These are phyloP conservation scores for Podospora anserina DNA, from an alignment of 495 filamentous ascomycete genomes.

Conservation along the genomic window DNA sequence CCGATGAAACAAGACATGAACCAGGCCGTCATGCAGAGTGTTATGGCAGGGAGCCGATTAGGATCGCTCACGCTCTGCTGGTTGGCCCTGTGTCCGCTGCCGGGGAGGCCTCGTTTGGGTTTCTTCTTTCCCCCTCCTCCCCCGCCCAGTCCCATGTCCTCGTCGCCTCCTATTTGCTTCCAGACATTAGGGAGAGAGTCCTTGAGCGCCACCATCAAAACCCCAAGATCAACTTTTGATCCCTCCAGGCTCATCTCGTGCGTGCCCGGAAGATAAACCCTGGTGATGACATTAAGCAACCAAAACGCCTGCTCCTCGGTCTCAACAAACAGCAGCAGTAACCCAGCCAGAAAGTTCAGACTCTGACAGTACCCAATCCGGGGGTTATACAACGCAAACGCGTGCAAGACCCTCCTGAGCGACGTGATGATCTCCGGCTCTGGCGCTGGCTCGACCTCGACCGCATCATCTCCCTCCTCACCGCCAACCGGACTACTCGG, in stretches of 20 bases:
- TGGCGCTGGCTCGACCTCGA: constrained; percentile 33
- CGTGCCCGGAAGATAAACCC: constrained; percentile 82
- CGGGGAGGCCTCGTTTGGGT: constrained; percentile 37
- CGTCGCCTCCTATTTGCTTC: constrained; percentile 79
- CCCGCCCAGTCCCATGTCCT: constrained; percentile 52
- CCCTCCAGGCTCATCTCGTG: constrained; percentile 91
- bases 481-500: neutral
- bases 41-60: constrained; percentile 77
- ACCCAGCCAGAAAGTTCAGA: constrained; percentile 92
- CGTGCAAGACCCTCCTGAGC: constrained; percentile 79
- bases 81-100: constrained; percentile 19
- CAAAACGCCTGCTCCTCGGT: constrained; percentile 90
- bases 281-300: constrained; percentile 90
- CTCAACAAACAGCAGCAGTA: constrained; percentile 86
- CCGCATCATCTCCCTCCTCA: neutral
- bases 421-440: constrained; percentile 78
- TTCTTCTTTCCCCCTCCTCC: constrained; percentile 30
- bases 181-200: constrained; percentile 85
- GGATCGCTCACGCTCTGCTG: constrained; percentile 33
- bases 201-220: constrained; percentile 80
- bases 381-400: constrained; percentile 86
- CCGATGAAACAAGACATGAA: constrained; percentile 98
- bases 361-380: constrained; percentile 94
- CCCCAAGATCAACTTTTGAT: constrained; percentile 90
- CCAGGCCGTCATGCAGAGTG: constrained; percentile 92